phyloP scores from a whole-genome alignment of 2,329 filamentous ascomycete species.

The Nemania diffusa region DNA sequence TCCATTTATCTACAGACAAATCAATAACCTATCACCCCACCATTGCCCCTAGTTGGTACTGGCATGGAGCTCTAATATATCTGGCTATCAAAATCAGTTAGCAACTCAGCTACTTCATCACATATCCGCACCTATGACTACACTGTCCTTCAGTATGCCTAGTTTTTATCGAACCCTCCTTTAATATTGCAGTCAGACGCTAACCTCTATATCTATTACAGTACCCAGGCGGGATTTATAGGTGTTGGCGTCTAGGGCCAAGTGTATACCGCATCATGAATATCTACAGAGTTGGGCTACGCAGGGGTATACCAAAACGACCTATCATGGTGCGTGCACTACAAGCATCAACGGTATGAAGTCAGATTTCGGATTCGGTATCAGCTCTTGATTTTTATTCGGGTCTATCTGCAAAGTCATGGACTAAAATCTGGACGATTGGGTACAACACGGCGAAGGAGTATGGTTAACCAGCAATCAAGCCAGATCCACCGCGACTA shows the following conservation, averaged over 20 bases:
- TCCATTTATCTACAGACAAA: too few species aligned
- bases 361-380: neutral
- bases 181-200: neutral
- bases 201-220: neutral
- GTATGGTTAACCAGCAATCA: conserved; percentile 39
- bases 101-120: too few species aligned
- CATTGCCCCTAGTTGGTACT: too few species aligned
- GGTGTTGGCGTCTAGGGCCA: neutral
- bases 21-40: too few species aligned
- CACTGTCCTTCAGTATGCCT: too few species aligned
- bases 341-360: neutral
- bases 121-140: too few species aligned
- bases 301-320: neutral
- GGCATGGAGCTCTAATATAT: too few species aligned
- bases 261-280: neutral
- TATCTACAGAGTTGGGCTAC: neutral
- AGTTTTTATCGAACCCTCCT: too few species aligned
- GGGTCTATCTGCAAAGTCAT: conserved; percentile 32
- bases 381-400: conserved; percentile 16
- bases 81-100: too few species aligned
- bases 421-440: conserved; percentile 34
- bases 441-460: conserved; percentile 42
- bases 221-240: neutral
- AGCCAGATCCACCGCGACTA: conserved; percentile 43
- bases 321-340: neutral